Conservation (phyloP, 225 moss, liverwort and hornwort genomes). For the Marchantia paleacea region DNA sequence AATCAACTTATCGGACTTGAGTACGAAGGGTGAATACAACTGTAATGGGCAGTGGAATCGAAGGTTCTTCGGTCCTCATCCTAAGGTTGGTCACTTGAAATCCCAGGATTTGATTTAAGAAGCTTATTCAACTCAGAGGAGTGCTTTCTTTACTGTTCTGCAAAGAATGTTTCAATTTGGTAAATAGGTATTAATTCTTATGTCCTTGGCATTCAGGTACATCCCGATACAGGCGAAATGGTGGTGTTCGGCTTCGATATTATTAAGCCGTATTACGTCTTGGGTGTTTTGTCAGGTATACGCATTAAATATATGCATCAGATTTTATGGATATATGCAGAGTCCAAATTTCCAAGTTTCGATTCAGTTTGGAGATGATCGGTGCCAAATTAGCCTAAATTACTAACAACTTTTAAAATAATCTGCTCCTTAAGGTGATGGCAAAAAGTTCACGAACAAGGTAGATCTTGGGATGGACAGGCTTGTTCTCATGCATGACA, state of each 20-base stretch:
- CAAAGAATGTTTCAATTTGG: too few species aligned
- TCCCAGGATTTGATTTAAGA: neutral
- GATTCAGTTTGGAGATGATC: too few species aligned
- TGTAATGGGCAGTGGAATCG: conserved; percentile 24
- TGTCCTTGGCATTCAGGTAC: neutral
- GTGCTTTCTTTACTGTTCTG: too few species aligned
- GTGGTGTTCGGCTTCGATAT: conserved; percentile 23
- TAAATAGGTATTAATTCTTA: too few species aligned
- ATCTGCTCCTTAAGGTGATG: neutral
- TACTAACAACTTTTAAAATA: too few species aligned
- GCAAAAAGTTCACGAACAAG: neutral
- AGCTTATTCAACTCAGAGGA: neutral
- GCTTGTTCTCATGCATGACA: conserved; percentile 10
- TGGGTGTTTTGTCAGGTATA: conserved; percentile 13
- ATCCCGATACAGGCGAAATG: conserved; percentile 14
- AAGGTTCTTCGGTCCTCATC: conserved; percentile 18
- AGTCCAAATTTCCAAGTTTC: too few species aligned
- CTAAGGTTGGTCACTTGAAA: conserved; percentile 7
- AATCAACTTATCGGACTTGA: conserved; percentile 23
- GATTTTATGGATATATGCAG: too few species aligned
- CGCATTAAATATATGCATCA: too few species aligned
- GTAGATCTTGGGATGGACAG: conserved; percentile 9
- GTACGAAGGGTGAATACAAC: conserved; percentile 21
- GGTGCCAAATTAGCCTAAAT: too few species aligned
- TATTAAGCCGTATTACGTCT: conserved; percentile 10